Evolutionary conservation across 177 flowering plant species (phyloP).

Genomic region (Tripterygium wilfordii): DNA sequence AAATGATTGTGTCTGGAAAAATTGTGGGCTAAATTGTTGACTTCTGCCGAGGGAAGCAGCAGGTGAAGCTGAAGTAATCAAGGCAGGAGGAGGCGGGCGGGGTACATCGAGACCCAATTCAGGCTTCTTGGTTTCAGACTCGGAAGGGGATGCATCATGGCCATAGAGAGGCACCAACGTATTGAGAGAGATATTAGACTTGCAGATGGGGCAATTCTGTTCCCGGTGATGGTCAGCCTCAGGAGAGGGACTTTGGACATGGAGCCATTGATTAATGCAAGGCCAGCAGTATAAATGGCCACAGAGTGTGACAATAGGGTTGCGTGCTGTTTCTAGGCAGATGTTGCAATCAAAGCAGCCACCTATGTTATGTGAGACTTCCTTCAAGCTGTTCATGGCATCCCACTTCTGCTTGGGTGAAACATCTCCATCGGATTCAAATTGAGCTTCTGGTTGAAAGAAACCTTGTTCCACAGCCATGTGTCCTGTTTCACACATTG

Average conservation of each 20-base stretch:
- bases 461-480: constrained; percentile 29
- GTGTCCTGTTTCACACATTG: neutral
- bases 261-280: constrained; percentile 70
- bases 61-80: constrained; percentile 4
- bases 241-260: constrained; percentile 23
- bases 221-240: constrained; percentile 19
- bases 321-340: constrained; percentile 68
- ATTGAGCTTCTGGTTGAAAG: constrained; percentile 13
- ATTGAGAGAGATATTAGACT: constrained; percentile 39
- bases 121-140: constrained; percentile 19
- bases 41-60: constrained; percentile 6
- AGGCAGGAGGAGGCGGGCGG: constrained; percentile 35
- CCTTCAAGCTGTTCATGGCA: constrained; percentile 14
- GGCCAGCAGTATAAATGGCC: constrained; percentile 95
- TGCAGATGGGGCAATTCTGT: constrained; percentile 65
- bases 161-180: constrained; percentile 69
- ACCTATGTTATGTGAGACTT: constrained; percentile 15
- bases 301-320: constrained; percentile 86
- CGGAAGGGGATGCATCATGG: constrained; percentile 32
- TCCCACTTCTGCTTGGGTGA: constrained; percentile 22
- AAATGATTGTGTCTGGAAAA: constrained; percentile 13
- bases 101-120: constrained; percentile 33
- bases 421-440: constrained; percentile 15
- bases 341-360: constrained; percentile 79
- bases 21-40: constrained; percentile 15